phyloP scores from a whole-genome alignment of 2,329 filamentous ascomycete species.

The Aspergillus piperis region DNA sequence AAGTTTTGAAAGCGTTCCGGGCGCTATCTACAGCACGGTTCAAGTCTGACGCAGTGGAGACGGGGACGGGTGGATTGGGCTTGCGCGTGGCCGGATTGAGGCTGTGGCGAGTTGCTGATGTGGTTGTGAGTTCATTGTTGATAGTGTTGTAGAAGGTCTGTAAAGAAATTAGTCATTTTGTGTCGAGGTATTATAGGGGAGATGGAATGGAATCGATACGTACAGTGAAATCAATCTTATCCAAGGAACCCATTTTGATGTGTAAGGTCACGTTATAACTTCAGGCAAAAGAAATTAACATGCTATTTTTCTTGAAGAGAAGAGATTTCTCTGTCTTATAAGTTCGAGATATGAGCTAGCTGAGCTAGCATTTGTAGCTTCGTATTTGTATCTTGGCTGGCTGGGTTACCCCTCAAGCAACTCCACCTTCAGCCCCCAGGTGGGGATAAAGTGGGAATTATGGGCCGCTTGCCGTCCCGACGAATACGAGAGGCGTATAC shows the following conservation, averaged over 20 bases:
- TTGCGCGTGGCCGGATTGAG: neutral
- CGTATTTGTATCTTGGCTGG: neutral
- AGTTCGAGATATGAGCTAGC: too few species aligned
- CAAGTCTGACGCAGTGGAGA: neutral
- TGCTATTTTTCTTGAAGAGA: neutral
- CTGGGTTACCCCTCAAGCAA: neutral
- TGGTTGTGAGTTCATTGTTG: constrained; percentile 1
- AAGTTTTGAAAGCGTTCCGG: neutral
- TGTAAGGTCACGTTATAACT: too few species aligned
- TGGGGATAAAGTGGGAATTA: neutral
- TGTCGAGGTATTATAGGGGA: neutral
- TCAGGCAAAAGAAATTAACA: neutral
- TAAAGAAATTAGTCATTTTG: neutral
- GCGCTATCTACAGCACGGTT: neutral
- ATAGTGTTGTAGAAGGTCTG: neutral
- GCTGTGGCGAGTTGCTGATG: neutral
- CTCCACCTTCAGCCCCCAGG: neutral
- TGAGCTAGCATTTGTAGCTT: neutral
- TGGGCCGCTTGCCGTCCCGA: neutral
- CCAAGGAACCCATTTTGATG: neutral
- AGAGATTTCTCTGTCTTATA: neutral
- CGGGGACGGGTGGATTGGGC: neutral
- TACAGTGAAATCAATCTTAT: neutral
- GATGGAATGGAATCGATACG: neutral
- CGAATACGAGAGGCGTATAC: neutral